phyloP scores from a whole-genome alignment of 352 stramenopile genomes.

The Pythium utonaiense region DNA sequence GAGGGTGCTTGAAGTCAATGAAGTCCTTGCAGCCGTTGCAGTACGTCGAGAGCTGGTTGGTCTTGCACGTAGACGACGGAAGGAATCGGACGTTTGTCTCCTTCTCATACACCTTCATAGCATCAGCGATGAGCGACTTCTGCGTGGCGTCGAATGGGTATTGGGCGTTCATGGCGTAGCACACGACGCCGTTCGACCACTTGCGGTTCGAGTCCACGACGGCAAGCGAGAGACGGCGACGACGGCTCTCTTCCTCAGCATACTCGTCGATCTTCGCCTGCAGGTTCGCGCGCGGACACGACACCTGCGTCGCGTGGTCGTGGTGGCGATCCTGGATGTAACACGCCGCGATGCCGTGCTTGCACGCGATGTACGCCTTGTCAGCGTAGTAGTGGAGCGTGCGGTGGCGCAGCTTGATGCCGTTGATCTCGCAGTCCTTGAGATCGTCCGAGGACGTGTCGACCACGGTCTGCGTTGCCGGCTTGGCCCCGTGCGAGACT shows the following conservation, averaged over 20 bases:
- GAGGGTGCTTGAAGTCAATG: slow-evolving; percentile 75
- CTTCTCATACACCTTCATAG: slow-evolving; percentile 61
- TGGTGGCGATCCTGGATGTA: slow-evolving; percentile 63
- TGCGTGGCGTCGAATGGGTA: slow-evolving; percentile 63
- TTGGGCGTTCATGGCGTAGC: slow-evolving; percentile 62
- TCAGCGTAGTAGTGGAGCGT: slow-evolving; percentile 70
- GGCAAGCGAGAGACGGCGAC: slow-evolving; percentile 55
- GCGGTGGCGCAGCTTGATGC: slow-evolving; percentile 49
- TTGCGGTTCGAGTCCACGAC: slow-evolving; percentile 60
- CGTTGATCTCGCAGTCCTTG: slow-evolving; percentile 56
- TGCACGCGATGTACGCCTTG: slow-evolving; percentile 73
- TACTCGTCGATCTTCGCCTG: slow-evolving; percentile 20
- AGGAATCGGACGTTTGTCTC: slow-evolving; percentile 78
- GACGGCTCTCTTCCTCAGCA: slow-evolving; percentile 22
- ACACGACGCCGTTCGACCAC: slow-evolving; percentile 68
- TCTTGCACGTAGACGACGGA: slow-evolving; percentile 40
- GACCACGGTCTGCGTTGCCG: neutral
- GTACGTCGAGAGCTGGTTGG: slow-evolving; percentile 40
- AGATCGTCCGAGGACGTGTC: slow-evolving; percentile 6
- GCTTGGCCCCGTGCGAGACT: slow-evolving; percentile 11
- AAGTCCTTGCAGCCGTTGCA: slow-evolving; percentile 68
- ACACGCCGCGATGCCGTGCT: slow-evolving; percentile 50
- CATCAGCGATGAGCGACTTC: slow-evolving; percentile 53
- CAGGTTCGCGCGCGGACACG: slow-evolving; percentile 42
- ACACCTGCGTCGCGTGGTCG: slow-evolving; percentile 53